Evolutionary conservation across 2,329 filamentous ascomycete species (phyloP).

Genomic region (Colletotrichum euphorbiae): DNA sequence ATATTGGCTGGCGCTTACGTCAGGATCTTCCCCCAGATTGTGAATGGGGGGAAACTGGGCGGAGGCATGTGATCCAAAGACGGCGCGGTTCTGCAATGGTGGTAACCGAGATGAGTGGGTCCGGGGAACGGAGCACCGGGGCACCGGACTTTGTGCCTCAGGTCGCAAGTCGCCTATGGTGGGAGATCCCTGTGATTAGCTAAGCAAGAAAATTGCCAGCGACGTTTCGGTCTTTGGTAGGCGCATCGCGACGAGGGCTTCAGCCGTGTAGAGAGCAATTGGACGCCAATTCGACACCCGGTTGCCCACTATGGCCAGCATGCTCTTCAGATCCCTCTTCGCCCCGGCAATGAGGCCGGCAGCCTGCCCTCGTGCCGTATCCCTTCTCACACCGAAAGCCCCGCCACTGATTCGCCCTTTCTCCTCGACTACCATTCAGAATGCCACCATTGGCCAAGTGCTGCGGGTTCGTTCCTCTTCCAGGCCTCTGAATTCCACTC

Average conservation of each 20-base stretch:
- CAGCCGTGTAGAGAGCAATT: constrained; percentile 21
- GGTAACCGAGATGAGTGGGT: constrained; percentile 27
- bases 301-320: constrained; percentile 46
- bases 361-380: constrained; percentile 36
- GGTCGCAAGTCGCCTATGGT: not conserved
- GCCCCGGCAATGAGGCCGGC: constrained; percentile 46
- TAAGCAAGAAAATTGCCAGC: constrained; percentile 32
- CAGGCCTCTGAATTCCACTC: not conserved
- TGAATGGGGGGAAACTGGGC: constrained; percentile 1
- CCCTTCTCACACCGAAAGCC: constrained; percentile 36
- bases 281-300: constrained; percentile 5
- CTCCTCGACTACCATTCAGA: constrained; percentile 66
- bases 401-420: constrained; percentile 57
- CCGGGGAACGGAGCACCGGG: constrained; percentile 26
- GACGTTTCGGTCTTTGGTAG: not conserved
- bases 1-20: constrained; percentile 32
- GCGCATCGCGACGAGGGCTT: constrained; percentile 19
- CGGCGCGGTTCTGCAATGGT: constrained; percentile 12
- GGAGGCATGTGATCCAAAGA: constrained; percentile 33
- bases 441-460: constrained; percentile 80
- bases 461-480: constrained; percentile 59
- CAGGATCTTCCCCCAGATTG: constrained; percentile 23
- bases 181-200: not conserved
- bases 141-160: constrained; percentile 3
- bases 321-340: constrained; percentile 50